phyloP scores from a whole-genome alignment of 495 filamentous ascomycete genomes.

The Tuber umbilicatum region DNA sequence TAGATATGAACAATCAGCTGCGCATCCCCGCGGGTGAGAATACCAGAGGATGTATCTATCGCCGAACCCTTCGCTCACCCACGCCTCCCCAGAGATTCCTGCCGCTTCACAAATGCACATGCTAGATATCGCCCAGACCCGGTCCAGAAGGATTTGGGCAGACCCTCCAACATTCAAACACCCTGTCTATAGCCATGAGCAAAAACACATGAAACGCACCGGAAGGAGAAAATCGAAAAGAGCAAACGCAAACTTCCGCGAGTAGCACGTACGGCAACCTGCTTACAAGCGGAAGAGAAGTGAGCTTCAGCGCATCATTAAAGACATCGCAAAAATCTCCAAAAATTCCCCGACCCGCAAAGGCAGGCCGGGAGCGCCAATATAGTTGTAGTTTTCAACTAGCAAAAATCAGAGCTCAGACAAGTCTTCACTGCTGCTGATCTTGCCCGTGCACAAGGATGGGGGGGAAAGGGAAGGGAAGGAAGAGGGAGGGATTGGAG shows the following conservation, averaged over 20 bases:
- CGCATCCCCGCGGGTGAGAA: too few species aligned
- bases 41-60: not conserved
- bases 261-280: not conserved
- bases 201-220: not conserved
- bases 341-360: not conserved
- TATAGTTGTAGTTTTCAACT: not conserved
- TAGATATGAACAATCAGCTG: too few species aligned
- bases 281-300: not conserved
- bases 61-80: not conserved
- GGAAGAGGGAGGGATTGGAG: not conserved
- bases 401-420: constrained; percentile 1
- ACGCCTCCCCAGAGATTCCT: not conserved
- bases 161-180: not conserved
- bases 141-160: not conserved
- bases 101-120: not conserved
- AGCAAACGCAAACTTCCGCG: not conserved
- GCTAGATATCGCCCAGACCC: not conserved
- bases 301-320: not conserved
- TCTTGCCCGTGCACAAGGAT: constrained; percentile 1
- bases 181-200: too few species aligned
- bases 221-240: not conserved
- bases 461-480: not conserved
- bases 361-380: not conserved
- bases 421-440: not conserved
- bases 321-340: not conserved